phyloP scores from a whole-genome alignment of 768 basidiomycete genomes.

The Termitomyces sp. region DNA sequence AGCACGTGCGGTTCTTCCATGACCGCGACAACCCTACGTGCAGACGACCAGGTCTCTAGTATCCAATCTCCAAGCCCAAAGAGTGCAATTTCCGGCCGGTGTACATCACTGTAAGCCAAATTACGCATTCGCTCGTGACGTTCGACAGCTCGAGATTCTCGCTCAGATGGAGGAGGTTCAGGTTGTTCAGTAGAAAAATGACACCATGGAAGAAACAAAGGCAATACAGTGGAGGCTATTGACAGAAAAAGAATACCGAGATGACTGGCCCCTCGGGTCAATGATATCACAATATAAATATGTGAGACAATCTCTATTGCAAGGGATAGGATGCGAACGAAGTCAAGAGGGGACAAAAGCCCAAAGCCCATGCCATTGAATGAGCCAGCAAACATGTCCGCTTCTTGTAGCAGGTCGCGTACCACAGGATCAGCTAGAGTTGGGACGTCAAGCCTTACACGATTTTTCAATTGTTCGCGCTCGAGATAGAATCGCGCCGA shows the following conservation, averaged over 20 bases:
- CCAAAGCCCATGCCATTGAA: constrained; percentile 79
- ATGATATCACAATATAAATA: constrained; percentile 60
- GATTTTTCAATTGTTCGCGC: constrained; percentile 74
- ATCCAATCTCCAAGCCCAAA: constrained; percentile 89
- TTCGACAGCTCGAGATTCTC: constrained; percentile 62
- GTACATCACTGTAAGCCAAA: constrained; percentile 68
- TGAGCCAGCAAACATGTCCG: constrained; percentile 80
- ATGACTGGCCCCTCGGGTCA: constrained; percentile 56
- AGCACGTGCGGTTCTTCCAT: constrained; percentile 45
- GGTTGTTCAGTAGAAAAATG: constrained; percentile 35
- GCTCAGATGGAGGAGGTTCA: constrained; percentile 44
- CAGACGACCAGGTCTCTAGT: constrained; percentile 68
- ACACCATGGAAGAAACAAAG: constrained; percentile 54
- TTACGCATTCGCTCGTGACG: constrained; percentile 73
- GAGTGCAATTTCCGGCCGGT: constrained; percentile 78
- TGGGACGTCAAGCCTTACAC: constrained; percentile 74
- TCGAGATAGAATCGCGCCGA: constrained; percentile 75
- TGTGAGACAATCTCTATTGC: constrained; percentile 72
- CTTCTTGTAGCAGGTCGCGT: constrained; percentile 80
- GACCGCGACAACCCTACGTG: constrained; percentile 56
- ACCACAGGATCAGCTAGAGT: constrained; percentile 71
- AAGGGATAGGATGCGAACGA: constrained; percentile 69
- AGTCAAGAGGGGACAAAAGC: constrained; percentile 75
- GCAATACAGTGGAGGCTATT: constrained; percentile 56
- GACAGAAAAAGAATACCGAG: constrained; percentile 58